phyloP scores from a whole-genome alignment of 2,329 filamentous ascomycete genomes.

The Fusarium keratoplasticum region DNA sequence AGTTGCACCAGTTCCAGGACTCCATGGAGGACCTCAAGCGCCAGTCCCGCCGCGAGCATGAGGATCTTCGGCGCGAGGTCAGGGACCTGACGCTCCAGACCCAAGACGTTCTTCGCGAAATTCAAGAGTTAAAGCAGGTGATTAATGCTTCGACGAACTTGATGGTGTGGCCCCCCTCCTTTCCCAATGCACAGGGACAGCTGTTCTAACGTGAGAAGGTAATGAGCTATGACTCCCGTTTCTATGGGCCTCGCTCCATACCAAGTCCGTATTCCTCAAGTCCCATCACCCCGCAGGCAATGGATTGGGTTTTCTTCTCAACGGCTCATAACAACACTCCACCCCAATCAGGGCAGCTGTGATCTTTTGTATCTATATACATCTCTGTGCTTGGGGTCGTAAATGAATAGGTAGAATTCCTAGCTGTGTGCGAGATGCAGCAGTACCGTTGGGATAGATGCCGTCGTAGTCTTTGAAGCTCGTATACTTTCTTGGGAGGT shows the following conservation, averaged over 20 bases:
- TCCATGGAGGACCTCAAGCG: not conserved
- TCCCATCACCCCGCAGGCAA: not conserved
- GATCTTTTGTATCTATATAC: not conserved
- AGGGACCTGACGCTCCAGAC: not conserved
- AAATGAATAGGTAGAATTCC: not conserved
- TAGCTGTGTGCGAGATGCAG: not conserved
- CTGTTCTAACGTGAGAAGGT: not conserved
- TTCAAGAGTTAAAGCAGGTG: not conserved
- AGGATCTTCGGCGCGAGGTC: not conserved
- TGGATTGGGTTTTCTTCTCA: not conserved
- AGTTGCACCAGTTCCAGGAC: not conserved
- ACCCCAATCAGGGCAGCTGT: not conserved
- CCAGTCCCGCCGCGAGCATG: not conserved
- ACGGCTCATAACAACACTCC: not conserved
- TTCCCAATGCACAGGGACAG: not conserved
- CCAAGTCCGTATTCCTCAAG: not conserved
- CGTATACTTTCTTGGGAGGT: not conserved
- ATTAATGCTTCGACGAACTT: not conserved
- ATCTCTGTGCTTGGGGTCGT: not conserved
- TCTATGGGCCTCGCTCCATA: not conserved
- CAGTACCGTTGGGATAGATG: not conserved
- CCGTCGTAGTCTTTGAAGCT: too few relatives aligned
- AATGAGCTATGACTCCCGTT: not conserved
- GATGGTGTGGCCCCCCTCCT: not conserved
- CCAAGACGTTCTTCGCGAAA: not conserved